phyloP scores from a whole-genome alignment of 495 filamentous ascomycete genomes.

The Clohesyomyces aquaticus region DNA sequence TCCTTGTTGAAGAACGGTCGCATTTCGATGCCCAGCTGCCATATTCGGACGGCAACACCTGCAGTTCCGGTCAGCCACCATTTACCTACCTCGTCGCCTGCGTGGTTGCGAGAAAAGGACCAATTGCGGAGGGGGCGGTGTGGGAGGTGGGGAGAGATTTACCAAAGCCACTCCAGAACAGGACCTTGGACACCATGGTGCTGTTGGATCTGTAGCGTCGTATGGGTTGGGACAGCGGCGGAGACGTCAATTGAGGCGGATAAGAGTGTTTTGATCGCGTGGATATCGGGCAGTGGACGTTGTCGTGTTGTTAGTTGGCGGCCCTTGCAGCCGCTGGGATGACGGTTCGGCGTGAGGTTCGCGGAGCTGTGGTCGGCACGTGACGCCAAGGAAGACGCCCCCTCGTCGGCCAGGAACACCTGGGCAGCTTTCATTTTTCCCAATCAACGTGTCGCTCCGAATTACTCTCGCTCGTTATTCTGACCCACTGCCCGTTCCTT shows the following conservation, averaged over 20 bases:
- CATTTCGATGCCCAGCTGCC: slow-evolving; percentile 98
- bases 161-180: slow-evolving; percentile 99
- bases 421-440: too few species aligned
- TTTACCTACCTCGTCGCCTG: neutral
- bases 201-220: neutral
- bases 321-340: slow-evolving; percentile 22
- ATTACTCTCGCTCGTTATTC: too few species aligned
- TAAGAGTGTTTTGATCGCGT: slow-evolving; percentile 14
- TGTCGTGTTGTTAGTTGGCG: slow-evolving; percentile 21
- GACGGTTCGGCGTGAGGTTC: neutral
- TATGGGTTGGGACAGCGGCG: slow-evolving; percentile 8
- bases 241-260: slow-evolving; percentile 42
- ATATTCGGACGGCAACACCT: slow-evolving; percentile 89
- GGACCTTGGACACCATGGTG: slow-evolving; percentile 72
- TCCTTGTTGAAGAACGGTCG: slow-evolving; percentile 81
- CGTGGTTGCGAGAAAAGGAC: too few species aligned
- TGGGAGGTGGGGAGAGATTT: slow-evolving; percentile 38
- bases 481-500: too few species aligned
- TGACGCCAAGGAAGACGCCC: neutral
- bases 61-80: slow-evolving; percentile 11
- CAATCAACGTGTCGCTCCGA: too few species aligned
- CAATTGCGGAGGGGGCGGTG: slow-evolving; percentile 9
- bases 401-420: neutral
- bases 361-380: slow-evolving; percentile 3
- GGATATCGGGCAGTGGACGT: slow-evolving; percentile 13